Evolutionary conservation across 2,329 filamentous ascomycete species (phyloP).

Genomic region (Zasmidium citrigriseum): DNA sequence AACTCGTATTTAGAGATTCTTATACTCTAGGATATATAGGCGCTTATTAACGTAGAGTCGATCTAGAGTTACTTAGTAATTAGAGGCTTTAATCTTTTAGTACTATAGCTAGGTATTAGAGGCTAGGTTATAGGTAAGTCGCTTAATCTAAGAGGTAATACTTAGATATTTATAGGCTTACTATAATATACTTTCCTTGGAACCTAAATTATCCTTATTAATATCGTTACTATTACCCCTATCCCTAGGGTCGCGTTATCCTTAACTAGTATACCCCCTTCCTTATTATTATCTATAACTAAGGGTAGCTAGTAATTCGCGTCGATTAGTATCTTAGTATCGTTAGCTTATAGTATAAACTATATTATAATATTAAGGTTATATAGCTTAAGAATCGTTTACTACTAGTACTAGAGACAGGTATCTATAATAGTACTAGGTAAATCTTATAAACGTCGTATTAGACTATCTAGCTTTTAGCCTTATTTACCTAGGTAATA

Average conservation of each 20-base stretch:
- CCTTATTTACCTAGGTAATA: constrained; percentile 13
- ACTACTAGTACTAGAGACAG: neutral
- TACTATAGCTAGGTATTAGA: too few relatives aligned
- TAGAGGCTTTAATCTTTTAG: neutral
- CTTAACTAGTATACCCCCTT: too few relatives aligned
- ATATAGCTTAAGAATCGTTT: too few relatives aligned
- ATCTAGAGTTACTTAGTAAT: neutral
- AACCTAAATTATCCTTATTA: neutral
- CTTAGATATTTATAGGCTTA: neutral
- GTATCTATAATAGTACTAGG: neutral
- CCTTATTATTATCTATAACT: too few relatives aligned
- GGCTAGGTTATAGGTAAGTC: neutral
- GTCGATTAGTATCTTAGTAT: too few relatives aligned
- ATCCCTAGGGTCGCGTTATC: too few relatives aligned
- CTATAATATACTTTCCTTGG: neutral
- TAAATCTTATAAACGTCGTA: neutral
- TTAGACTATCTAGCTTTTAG: neutral
- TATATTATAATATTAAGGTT: too few relatives aligned
- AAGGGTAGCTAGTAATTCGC: too few relatives aligned
- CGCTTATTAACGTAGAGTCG: neutral
- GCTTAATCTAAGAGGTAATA: neutral
- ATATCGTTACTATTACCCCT: too few relatives aligned
- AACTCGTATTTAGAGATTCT: neutral
- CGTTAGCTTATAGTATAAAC: too few relatives aligned
- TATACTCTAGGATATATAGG: neutral